These are phyloP conservation scores for Abortiporus biennis DNA, from an alignment of 1,284 basidiomycete genomes.

Conservation along the genomic window DNA sequence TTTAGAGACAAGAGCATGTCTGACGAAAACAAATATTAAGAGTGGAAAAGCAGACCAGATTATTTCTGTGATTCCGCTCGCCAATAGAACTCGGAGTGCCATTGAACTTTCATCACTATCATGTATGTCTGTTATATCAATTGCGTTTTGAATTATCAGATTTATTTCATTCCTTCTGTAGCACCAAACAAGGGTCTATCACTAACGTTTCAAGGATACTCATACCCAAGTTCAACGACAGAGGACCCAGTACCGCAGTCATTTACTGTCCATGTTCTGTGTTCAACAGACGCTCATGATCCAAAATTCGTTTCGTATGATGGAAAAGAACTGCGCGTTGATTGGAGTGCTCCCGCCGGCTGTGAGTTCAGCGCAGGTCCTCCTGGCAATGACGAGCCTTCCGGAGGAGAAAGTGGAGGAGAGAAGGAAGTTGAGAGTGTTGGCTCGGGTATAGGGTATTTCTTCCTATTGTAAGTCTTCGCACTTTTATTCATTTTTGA, in stretches of 20 bases:
- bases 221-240: constrained; percentile 45
- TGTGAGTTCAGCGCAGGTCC: constrained; percentile 37
- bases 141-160: constrained; percentile 8
- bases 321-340: constrained; percentile 42
- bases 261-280: constrained; percentile 55
- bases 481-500: not conserved
- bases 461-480: constrained; percentile 69
- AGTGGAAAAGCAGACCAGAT: constrained; percentile 45
- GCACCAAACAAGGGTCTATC: constrained; percentile 48
- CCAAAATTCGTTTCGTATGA: constrained; percentile 60
- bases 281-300: constrained; percentile 32
- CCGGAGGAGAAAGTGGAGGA: constrained; percentile 1
- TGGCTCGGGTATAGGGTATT: constrained; percentile 77
- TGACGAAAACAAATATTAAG: constrained; percentile 63
- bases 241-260: constrained; percentile 41
- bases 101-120: constrained; percentile 33
- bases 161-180: constrained; percentile 12
- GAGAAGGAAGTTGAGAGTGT: constrained; percentile 33
- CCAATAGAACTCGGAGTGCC: constrained; percentile 37
- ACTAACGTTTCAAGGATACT: constrained; percentile 52
- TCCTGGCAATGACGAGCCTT: not conserved
- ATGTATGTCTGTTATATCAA: constrained; percentile 33
- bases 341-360: constrained; percentile 53
- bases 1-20: constrained; percentile 60
- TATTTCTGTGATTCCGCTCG: constrained; percentile 61